Conservation (phyloP, 441 rosid species). For the Aquilaria agallochum region DNA sequence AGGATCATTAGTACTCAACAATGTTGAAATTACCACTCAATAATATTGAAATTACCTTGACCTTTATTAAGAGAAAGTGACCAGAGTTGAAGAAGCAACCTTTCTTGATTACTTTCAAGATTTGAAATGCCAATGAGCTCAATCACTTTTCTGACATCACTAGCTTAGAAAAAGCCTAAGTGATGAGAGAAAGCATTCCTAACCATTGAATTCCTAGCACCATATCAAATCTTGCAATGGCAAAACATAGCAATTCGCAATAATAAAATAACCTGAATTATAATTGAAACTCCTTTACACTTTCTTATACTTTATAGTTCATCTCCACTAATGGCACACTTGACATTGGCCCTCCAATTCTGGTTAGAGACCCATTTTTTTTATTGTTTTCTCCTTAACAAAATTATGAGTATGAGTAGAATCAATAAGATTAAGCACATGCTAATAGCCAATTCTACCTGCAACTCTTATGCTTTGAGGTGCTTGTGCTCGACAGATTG, state of each 20-base stretch:
- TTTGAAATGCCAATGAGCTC: not conserved
- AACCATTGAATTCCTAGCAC: not conserved
- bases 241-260: not conserved
- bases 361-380: not conserved
- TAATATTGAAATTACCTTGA: too few relatives aligned
- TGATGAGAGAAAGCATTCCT: not conserved
- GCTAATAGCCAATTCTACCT: not conserved
- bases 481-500: not conserved
- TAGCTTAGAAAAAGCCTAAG: slow-evolving; percentile 1
- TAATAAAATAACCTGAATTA: not conserved
- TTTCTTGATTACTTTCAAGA: not conserved
- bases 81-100: too few relatives aligned
- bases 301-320: not conserved
- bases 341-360: not conserved
- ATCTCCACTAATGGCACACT: not conserved
- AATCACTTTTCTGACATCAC: not conserved
- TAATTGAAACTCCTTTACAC: not conserved
- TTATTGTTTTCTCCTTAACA: not conserved
- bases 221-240: not conserved
- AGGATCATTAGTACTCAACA: not conserved
- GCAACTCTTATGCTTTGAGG: not conserved
- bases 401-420: not conserved
- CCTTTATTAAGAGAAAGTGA: too few relatives aligned
- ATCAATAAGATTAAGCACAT: not conserved
- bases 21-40: too few relatives aligned